Evolutionary conservation across 148 eudicot species (phyloP).

Genomic region (Chenopodium formosanum): DNA sequence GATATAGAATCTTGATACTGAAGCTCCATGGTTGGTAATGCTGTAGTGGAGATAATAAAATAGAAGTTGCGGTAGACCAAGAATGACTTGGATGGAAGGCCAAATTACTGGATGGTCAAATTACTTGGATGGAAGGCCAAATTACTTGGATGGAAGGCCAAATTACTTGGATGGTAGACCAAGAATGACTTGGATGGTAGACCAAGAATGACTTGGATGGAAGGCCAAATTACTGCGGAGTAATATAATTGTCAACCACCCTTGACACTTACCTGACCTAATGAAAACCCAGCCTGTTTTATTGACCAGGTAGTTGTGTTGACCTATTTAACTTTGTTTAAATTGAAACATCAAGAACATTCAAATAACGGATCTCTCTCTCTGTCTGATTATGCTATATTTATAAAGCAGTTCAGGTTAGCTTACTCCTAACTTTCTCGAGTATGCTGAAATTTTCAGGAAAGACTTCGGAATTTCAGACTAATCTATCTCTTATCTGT

Average conservation of each 20-base stretch:
- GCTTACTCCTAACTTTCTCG: neutral
- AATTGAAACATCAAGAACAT: too few species aligned
- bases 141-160: too few species aligned
- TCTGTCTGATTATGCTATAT: neutral
- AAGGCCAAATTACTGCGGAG: too few species aligned
- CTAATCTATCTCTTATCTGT: too few species aligned
- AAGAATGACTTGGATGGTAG: too few species aligned
- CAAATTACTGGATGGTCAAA: too few species aligned
- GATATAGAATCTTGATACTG: neutral
- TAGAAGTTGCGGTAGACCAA: neutral
- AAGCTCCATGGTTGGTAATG: neutral
- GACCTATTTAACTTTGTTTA: neutral
- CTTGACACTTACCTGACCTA: neutral
- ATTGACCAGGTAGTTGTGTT: neutral
- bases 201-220: too few species aligned
- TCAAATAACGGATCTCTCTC: too few species aligned
- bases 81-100: neutral
- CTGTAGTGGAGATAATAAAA: neutral
- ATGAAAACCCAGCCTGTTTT: neutral
- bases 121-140: too few species aligned
- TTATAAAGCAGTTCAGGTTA: neutral
- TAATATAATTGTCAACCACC: too few species aligned
- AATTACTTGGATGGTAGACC: too few species aligned
- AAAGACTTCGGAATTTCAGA: too few species aligned
- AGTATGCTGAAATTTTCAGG: neutral